Percentiles rank a stretch among this genome's conserved stretches.
phyloP scores from a whole-genome alignment of 352 stramenopile species.

The Peronospora destructor region DNA sequence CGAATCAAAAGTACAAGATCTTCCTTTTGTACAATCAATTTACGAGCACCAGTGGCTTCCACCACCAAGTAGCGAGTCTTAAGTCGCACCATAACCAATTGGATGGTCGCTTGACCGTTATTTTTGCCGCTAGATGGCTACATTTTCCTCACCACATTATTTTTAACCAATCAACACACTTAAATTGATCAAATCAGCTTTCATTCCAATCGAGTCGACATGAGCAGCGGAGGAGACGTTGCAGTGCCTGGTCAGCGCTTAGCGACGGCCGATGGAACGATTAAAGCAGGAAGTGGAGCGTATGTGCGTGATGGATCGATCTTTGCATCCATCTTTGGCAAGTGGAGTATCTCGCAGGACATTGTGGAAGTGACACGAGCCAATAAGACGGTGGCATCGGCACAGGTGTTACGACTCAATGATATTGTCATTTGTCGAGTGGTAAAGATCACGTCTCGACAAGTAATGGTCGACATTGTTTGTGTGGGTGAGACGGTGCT shows the following conservation, averaged over 20 bases:
- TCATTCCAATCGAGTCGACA: neutral
- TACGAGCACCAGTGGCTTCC: constrained; percentile 42
- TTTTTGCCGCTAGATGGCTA: too few relatives aligned
- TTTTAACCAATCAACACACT: neutral
- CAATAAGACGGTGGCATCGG: constrained; percentile 52
- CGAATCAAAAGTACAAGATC: constrained; percentile 48
- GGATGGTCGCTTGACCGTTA: neutral
- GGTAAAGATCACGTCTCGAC: constrained; percentile 59
- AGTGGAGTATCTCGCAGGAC: constrained; percentile 32
- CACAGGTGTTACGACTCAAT: constrained; percentile 60
- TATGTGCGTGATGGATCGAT: constrained; percentile 60
- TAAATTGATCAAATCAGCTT: neutral
- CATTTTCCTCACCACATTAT: neutral
- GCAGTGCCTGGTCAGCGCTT: constrained; percentile 58
- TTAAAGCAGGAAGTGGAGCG: constrained; percentile 38
- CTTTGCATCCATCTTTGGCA: constrained; percentile 62
- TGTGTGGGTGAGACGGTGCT: constrained; percentile 63
- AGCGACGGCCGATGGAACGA: constrained; percentile 26
- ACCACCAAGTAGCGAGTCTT: constrained; percentile 74
- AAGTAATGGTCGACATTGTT: constrained; percentile 76
- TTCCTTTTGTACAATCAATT: constrained; percentile 49
- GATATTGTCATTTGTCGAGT: constrained; percentile 64
- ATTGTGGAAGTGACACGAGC: constrained; percentile 43
- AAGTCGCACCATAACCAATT: constrained; percentile 54
- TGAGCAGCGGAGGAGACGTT: constrained; percentile 27